These are phyloP conservation scores for Nicotiana knightiana DNA, from an alignment of 257 asterid species.

Conservation along the genomic window DNA sequence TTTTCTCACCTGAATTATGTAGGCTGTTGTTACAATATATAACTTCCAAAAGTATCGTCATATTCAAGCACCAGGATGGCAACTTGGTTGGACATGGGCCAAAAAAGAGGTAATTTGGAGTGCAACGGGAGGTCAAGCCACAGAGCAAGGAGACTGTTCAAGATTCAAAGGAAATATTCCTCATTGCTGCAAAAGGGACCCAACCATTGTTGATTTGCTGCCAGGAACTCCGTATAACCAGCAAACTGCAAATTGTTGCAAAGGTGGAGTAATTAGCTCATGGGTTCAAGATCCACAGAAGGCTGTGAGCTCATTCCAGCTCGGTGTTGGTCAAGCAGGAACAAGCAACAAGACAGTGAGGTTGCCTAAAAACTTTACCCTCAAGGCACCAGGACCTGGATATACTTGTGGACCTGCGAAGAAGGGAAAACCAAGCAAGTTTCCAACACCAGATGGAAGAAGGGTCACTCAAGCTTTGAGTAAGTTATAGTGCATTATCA, in stretches of 20 bases:
- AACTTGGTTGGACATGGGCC: conserved; percentile 53
- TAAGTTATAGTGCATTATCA: conserved; percentile 22
- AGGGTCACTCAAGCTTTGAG: conserved; percentile 55
- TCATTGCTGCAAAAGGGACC: conserved; percentile 43
- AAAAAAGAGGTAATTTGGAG: conserved; percentile 48
- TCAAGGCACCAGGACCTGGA: conserved; percentile 41
- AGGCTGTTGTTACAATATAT: conserved; percentile 40
- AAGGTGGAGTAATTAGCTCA: conserved; percentile 46
- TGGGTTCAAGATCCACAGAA: conserved; percentile 41
- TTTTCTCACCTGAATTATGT: background rate
- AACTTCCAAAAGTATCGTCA: conserved; percentile 49
- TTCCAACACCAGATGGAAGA: conserved; percentile 31
- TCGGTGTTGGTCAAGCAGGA: conserved; percentile 45
- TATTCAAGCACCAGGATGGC: conserved; percentile 47
- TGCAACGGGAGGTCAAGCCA: conserved; percentile 43
- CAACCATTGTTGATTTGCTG: conserved; percentile 39
- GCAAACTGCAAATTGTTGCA: conserved; percentile 53
- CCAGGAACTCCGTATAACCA: conserved; percentile 45
- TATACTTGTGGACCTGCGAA: conserved; percentile 52
- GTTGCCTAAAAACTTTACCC: conserved; percentile 46
- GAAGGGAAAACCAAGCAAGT: conserved; percentile 31
- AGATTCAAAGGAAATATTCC: conserved; percentile 38
- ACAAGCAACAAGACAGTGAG: conserved; percentile 37
- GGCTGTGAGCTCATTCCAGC: conserved; percentile 36
- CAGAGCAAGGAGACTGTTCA: conserved; percentile 58